Conservation (phyloP, 2,329 filamentous ascomycete genomes). For the Fusarium proliferatum region DNA sequence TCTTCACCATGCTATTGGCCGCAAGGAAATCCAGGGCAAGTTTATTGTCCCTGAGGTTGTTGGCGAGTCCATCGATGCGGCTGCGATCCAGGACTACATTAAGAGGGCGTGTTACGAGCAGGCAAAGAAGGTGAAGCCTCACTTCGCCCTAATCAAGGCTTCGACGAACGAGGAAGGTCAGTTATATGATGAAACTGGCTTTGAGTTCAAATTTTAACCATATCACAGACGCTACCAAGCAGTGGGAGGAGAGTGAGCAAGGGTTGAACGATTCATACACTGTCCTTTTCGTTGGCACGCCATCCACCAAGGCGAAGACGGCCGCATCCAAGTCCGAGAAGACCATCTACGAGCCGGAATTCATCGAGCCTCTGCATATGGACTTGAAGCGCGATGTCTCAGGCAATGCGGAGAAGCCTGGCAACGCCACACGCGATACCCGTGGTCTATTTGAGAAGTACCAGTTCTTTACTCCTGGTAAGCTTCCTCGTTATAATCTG, state of each 20-base stretch:
- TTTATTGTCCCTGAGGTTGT: slow-evolving; percentile 69
- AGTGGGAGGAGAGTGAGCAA: slow-evolving; percentile 23
- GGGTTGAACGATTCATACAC: slow-evolving; percentile 68
- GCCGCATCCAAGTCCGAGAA: slow-evolving; percentile 44
- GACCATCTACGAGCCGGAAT: slow-evolving; percentile 72
- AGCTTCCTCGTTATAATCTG: not conserved
- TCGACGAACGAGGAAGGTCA: slow-evolving; percentile 59
- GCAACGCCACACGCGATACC: slow-evolving; percentile 56
- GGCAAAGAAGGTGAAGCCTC: slow-evolving; percentile 52
- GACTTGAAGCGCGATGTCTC: slow-evolving; percentile 75
- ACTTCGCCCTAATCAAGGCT: slow-evolving; percentile 55
- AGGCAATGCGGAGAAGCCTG: slow-evolving; percentile 45
- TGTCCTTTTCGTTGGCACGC: slow-evolving; percentile 78
- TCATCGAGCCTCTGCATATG: slow-evolving; percentile 71
- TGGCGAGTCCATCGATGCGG: slow-evolving; percentile 57
- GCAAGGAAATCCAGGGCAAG: slow-evolving; percentile 51
- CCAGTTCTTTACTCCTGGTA: slow-evolving; percentile 91
- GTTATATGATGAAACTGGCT: slow-evolving; percentile 16
- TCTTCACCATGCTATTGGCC: slow-evolving; percentile 57
- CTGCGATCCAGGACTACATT: slow-evolving; percentile 58
- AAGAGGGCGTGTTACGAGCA: slow-evolving; percentile 57
- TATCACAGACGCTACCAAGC: slow-evolving; percentile 9
- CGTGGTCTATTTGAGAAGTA: slow-evolving; percentile 87
- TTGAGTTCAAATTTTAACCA: slow-evolving; percentile 2
- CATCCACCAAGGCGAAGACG: slow-evolving; percentile 44